Percentiles rank a stretch among this genome's conserved stretches.
phyloP scores from a whole-genome alignment of 1,284 basidiomycete genomes.

The Ceratobasidium papillatum region DNA sequence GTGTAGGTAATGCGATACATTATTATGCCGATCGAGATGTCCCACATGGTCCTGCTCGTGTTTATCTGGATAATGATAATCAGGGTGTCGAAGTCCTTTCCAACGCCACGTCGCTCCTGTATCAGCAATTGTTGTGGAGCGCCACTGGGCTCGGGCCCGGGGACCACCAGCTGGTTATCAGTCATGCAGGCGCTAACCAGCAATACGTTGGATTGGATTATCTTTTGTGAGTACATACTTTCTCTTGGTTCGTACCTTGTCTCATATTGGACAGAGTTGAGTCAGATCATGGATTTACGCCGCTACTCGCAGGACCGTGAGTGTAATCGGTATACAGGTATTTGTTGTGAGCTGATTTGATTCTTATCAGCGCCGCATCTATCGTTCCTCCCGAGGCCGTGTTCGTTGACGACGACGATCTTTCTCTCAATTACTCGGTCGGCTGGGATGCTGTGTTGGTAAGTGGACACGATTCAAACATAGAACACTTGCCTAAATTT shows the following conservation, averaged over 20 bases:
- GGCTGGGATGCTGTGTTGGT: constrained; percentile 24
- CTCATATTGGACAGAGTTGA: neutral
- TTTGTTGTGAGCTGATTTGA: neutral
- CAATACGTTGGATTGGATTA: constrained; percentile 3
- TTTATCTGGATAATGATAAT: neutral
- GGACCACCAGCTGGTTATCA: neutral
- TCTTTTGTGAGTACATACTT: neutral
- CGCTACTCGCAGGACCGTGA: constrained; percentile 1
- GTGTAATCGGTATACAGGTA: neutral
- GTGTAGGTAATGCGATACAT: neutral
- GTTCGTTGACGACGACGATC: constrained; percentile 11
- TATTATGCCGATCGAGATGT: constrained; percentile 1
- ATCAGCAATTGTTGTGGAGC: constrained; percentile 4
- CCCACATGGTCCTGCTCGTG: neutral
- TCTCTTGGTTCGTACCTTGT: too few relatives aligned
- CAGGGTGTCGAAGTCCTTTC: neutral
- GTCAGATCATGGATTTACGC: constrained; percentile 18
- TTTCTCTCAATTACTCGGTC: neutral
- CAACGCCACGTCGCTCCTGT: neutral
- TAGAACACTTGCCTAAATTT: neutral
- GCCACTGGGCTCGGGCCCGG: neutral
- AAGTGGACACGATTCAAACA: neutral
- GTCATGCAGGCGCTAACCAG: neutral
- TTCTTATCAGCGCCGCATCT: neutral
- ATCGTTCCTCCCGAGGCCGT: constrained; percentile 6